Conservation (phyloP, 805 yeast genomes). For the Lachancea kluyveri region DNA sequence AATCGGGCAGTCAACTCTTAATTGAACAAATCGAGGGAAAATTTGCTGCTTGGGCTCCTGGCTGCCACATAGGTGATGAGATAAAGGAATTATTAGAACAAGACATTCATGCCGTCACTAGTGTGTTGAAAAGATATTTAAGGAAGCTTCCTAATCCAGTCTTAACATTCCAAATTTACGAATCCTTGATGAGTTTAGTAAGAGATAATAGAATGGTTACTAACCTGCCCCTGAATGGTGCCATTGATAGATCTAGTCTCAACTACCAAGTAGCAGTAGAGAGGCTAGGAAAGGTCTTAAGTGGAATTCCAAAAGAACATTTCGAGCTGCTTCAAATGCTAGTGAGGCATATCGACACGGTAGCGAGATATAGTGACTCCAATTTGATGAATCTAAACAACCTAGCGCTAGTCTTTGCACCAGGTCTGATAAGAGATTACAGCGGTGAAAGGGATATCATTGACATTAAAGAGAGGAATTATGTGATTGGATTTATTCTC, state of each 20-base stretch:
- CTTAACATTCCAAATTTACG: constrained; percentile 64
- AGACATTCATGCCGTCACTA: constrained; percentile 83
- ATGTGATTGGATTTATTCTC: constrained; percentile 67
- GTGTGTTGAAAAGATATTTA: constrained; percentile 81
- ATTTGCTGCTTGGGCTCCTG: constrained; percentile 28
- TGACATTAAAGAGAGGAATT: constrained; percentile 79
- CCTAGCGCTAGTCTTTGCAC: constrained; percentile 89
- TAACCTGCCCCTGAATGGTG: constrained; percentile 17
- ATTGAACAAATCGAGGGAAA: constrained; percentile 27
- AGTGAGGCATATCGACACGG: constrained; percentile 56
- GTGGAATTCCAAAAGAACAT: constrained; percentile 63
- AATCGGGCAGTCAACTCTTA: constrained; percentile 71
- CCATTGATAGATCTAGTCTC: constrained; percentile 4
- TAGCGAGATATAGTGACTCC: constrained; percentile 43
- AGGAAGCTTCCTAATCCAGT: constrained; percentile 82
- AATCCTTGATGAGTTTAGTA: constrained; percentile 53
- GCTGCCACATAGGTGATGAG: constrained; percentile 19
- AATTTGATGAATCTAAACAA: constrained; percentile 84
- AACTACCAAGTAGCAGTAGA: constrained; percentile 21
- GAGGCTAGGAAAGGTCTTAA: constrained; percentile 41
- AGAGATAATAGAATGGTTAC: constrained; percentile 24
- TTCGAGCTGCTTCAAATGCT: constrained; percentile 47
- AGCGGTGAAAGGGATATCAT: constrained; percentile 75
- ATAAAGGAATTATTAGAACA: constrained; percentile 31
- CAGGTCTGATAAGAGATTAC: constrained; percentile 76